Evolutionary conservation across 352 stramenopile species (phyloP).

Genomic region (Phytophthora gonapodyides): DNA sequence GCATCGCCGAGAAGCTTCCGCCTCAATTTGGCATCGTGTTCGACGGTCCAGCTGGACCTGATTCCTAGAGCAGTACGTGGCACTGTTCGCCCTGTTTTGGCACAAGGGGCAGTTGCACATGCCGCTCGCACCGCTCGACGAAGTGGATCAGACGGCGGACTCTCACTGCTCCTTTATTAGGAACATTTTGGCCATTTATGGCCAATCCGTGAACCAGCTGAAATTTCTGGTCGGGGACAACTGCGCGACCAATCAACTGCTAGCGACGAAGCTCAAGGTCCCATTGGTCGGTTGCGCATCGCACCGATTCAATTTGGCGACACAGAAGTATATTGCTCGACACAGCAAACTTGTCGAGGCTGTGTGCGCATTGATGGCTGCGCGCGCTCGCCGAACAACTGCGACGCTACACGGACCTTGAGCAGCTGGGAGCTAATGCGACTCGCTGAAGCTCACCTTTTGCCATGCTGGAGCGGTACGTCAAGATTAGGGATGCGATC

Average conservation of each 20-base stretch:
- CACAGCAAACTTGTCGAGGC: too few relatives aligned
- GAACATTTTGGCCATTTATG: neutral
- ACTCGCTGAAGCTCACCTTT: too few relatives aligned
- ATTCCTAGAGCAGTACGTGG: neutral
- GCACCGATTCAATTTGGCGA: too few relatives aligned
- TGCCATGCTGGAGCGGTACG: too few relatives aligned
- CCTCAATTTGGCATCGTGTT: slow-evolving; percentile 3
- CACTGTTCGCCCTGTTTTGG: neutral
- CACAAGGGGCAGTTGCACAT: neutral
- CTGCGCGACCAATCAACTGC: slow-evolving; percentile 1
- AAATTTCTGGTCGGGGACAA: slow-evolving; percentile 10
- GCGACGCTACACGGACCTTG: too few relatives aligned
- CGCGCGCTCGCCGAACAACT: too few relatives aligned
- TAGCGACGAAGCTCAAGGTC: neutral
- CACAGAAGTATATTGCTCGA: too few relatives aligned
- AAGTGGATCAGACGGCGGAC: neutral
- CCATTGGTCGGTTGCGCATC: slow-evolving; percentile 13
- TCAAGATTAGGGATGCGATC: too few relatives aligned
- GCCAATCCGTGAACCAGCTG: slow-evolving; percentile 1
- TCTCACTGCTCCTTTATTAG: neutral
- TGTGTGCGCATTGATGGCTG: too few relatives aligned
- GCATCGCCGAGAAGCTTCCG: too few relatives aligned
- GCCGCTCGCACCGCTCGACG: neutral
- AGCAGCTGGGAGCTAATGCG: too few relatives aligned
- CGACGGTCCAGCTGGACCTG: slow-evolving; percentile 6